Conservation (phyloP, 768 basidiomycete species). For the Steccherinum ochraceum region DNA sequence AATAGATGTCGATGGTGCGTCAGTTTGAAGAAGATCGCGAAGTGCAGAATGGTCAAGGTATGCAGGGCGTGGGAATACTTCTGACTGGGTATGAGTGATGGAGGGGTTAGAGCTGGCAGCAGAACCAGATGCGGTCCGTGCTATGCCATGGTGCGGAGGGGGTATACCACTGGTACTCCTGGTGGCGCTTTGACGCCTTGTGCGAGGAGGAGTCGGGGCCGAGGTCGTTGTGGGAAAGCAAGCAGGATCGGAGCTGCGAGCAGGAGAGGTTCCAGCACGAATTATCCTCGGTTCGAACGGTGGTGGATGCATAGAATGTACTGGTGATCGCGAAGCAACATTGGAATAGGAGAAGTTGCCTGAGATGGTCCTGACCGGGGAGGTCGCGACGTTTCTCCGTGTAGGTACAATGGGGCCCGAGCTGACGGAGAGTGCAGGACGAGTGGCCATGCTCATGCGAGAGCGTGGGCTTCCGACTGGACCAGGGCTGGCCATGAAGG, state of each 20-base stretch:
- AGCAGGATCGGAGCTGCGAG: slow-evolving; percentile 12
- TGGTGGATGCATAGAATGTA: slow-evolving; percentile 5
- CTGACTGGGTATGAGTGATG: slow-evolving; percentile 13
- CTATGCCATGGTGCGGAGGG: background rate
- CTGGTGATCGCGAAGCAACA: background rate
- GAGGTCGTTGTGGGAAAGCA: slow-evolving; percentile 38
- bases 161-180: slow-evolving; percentile 8
- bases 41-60: slow-evolving; percentile 77
- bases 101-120: background rate
- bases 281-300: slow-evolving; percentile 53
- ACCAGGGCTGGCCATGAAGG: slow-evolving; percentile 27
- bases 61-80: slow-evolving; percentile 56
- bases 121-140: background rate
- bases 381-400: slow-evolving; percentile 1
- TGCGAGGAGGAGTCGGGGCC: slow-evolving; percentile 35
- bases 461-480: slow-evolving; percentile 1
- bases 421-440: slow-evolving; percentile 5
- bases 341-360: slow-evolving; percentile 15
- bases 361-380: slow-evolving; percentile 9
- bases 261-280: slow-evolving; percentile 37
- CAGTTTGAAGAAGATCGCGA: slow-evolving; percentile 61
- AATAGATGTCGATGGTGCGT: slow-evolving; percentile 33
- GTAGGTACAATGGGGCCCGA: slow-evolving; percentile 1
- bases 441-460: too few relatives aligned
- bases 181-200: slow-evolving; percentile 40